phyloP scores from a whole-genome alignment of 148 eudicot species.

The Arctostaphylos glauca region DNA sequence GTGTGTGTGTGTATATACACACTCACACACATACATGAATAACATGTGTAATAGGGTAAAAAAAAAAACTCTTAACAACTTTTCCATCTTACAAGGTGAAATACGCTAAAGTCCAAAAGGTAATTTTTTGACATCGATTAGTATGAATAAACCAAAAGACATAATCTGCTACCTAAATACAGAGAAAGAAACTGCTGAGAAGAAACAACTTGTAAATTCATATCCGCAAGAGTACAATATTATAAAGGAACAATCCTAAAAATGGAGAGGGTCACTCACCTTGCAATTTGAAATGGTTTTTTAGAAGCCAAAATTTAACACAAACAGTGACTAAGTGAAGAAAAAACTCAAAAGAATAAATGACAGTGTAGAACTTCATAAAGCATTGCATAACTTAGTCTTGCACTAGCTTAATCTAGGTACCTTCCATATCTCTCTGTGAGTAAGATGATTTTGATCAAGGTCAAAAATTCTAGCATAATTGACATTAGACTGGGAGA shows the following conservation, averaged over 20 bases:
- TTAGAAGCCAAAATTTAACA: background rate
- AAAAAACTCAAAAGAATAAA: background rate
- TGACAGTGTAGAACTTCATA: slow-evolving; percentile 6
- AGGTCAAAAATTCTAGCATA: slow-evolving; percentile 91
- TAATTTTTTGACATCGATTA: background rate
- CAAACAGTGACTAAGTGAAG: background rate
- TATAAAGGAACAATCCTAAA: background rate
- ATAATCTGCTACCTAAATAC: background rate
- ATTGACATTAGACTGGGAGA: slow-evolving; percentile 64
- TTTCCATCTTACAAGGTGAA: background rate
- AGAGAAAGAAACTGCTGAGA: background rate
- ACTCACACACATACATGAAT: too few relatives aligned
- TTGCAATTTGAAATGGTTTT: background rate
- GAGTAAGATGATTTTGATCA: slow-evolving; percentile 81
- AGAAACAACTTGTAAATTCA: background rate
- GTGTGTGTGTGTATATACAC: too few relatives aligned
- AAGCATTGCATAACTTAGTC: background rate
- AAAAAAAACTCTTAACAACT: too few relatives aligned
- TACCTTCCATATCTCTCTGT: slow-evolving; percentile 97
- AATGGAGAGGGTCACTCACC: background rate
- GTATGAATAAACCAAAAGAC: background rate
- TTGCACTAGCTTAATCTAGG: background rate
- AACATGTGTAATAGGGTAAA: too few relatives aligned
- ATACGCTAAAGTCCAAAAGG: background rate
- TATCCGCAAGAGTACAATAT: background rate